A percentile compares a stretch with the other conserved stretches of the same genome.
Conservation (phyloP, 768 basidiomycete genomes). For the Lactarius trivialis region DNA sequence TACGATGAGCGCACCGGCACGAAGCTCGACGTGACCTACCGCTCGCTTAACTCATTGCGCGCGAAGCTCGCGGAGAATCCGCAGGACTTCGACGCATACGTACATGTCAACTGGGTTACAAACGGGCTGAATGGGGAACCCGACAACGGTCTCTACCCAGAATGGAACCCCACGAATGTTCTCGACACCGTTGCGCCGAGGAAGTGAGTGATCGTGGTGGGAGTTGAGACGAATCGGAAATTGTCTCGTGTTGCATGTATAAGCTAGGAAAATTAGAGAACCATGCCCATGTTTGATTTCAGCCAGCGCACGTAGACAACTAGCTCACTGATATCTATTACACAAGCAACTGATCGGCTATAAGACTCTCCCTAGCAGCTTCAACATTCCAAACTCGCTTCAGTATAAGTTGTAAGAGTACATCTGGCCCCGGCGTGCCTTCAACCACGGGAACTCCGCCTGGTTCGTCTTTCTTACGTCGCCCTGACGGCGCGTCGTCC, state of each 20-base stretch:
- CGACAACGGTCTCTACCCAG: slow-evolving; percentile 21
- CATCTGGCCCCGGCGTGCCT: slow-evolving; percentile 58
- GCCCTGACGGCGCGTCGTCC: slow-evolving; percentile 5
- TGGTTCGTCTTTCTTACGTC: background rate
- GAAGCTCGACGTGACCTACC: slow-evolving; percentile 18
- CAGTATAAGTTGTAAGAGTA: slow-evolving; percentile 42
- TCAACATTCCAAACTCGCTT: slow-evolving; percentile 50
- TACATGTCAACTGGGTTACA: slow-evolving; percentile 14
- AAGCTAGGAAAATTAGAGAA: background rate
- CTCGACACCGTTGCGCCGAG: slow-evolving; percentile 7
- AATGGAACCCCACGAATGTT: slow-evolving; percentile 24
- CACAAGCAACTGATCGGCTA: background rate
- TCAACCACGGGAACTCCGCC: slow-evolving; percentile 37
- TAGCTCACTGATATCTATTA: background rate
- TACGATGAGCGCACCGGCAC: slow-evolving; percentile 20
- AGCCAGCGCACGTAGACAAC: background rate
- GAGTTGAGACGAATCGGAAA: background rate
- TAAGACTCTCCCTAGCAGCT: slow-evolving; percentile 1
- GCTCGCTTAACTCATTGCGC: slow-evolving; percentile 11
- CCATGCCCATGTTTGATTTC: background rate
- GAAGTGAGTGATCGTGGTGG: background rate
- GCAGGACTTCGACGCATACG: slow-evolving; percentile 14
- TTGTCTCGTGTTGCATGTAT: background rate
- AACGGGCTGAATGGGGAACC: slow-evolving; percentile 10
- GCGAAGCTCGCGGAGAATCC: slow-evolving; percentile 16